Conservation (phyloP, 2,329 filamentous ascomycete species). For the Paraphaeosphaeria minitans region DNA sequence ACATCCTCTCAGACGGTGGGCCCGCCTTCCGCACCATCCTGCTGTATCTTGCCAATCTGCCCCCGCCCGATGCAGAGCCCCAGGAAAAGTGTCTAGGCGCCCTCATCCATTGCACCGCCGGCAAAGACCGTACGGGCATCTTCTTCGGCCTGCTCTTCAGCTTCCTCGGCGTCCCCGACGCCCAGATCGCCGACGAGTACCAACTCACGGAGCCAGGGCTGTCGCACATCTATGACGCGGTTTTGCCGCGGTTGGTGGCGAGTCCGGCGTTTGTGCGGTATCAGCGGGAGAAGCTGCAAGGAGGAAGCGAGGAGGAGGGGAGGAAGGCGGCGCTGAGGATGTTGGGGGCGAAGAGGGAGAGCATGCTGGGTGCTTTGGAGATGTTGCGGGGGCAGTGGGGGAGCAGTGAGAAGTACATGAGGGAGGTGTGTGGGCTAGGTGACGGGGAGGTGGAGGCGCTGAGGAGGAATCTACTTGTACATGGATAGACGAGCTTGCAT, state of each 20-base stretch:
- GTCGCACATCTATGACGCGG: constrained; percentile 48
- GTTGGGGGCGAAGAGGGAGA: constrained; percentile 52
- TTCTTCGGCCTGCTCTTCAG: constrained; percentile 69
- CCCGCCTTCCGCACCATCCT: constrained; percentile 65
- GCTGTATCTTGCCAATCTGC: constrained; percentile 57
- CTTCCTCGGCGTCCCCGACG: constrained; percentile 65
- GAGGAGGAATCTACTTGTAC: constrained; percentile 29
- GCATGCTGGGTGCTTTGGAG: constrained; percentile 57
- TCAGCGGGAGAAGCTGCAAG: constrained; percentile 19
- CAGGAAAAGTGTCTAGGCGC: constrained; percentile 51
- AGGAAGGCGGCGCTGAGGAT: constrained; percentile 40
- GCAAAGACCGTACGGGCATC: constrained; percentile 78
- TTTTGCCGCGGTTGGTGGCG: constrained; percentile 58
- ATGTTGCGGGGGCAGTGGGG: constrained; percentile 66
- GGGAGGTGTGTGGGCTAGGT: constrained; percentile 62
- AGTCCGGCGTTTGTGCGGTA: constrained; percentile 34
- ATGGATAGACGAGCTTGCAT: constrained; percentile 10
- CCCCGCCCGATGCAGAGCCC: constrained; percentile 22
- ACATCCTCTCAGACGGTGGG: constrained; percentile 63
- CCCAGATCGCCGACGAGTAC: constrained; percentile 69
- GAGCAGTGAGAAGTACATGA: constrained; percentile 67
- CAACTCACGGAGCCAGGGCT: constrained; percentile 68
- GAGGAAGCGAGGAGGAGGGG: constrained; percentile 21
- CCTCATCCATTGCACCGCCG: constrained; percentile 75
- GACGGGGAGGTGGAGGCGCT: constrained; percentile 61